These are phyloP conservation scores for Blastocladiella emersonii DNA, from an alignment of 371 early-diverging fungal genomes.

Conservation along the genomic window DNA sequence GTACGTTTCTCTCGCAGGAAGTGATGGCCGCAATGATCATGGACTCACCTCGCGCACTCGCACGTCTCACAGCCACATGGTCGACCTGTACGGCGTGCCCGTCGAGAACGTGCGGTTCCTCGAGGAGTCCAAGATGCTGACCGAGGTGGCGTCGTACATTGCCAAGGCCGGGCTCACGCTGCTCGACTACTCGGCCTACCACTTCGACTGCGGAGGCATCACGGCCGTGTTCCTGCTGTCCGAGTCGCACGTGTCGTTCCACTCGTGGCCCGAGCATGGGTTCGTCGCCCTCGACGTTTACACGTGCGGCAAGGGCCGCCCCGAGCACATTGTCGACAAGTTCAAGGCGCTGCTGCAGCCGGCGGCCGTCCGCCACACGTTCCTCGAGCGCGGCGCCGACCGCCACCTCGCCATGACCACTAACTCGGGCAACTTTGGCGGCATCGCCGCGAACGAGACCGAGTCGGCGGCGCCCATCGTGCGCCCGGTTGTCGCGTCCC, in stretches of 20 bases:
- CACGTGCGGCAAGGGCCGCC: not conserved
- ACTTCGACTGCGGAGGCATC: constrained; percentile 3
- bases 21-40: not conserved
- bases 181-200: not conserved
- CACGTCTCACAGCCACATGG: not conserved
- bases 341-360: constrained; percentile 1
- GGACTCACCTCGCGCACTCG: not conserved
- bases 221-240: constrained; percentile 1
- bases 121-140: not conserved
- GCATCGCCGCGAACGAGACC: not conserved
- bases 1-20: not conserved
- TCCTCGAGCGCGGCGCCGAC: constrained; percentile 1
- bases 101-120: not conserved
- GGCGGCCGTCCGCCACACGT: not conserved
- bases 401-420: not conserved
- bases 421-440: not conserved
- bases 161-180: not conserved
- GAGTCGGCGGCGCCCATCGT: not conserved
- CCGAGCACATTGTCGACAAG: constrained; percentile 4
- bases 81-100: not conserved
- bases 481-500: not conserved
- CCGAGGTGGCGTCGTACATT: not conserved
- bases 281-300: constrained; percentile 1
- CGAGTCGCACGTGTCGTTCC: not conserved
- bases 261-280: constrained; percentile 2